Base-by-base conservation (phyloP, 805 yeast genomes). In the Saccharomycopsis fodiens region DNA sequence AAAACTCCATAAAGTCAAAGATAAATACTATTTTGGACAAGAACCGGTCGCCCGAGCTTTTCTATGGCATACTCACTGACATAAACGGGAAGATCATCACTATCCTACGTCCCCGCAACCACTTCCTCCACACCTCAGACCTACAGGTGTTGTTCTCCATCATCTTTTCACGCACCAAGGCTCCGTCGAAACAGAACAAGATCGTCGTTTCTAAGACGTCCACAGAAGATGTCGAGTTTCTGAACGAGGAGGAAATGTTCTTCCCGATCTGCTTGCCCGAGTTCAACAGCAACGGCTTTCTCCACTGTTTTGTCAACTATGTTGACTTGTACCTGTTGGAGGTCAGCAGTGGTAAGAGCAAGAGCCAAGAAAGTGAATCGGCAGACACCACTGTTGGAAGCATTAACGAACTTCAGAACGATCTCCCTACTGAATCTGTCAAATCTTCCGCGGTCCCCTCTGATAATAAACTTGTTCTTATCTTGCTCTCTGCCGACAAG, bases 221-320 rank as follows among this genome's bases (percentile, higher is more conserved):
- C 22, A 34, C n/a, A 40, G 40, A 21, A 15, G 50, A 50, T 16
- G 45, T 50, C 6, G 51, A 50, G 21, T 50, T 50, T 41, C 45
- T 62, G 7, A 61, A 59, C 15, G 66, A 69, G 46, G 84, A 84
- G 54, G 96, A 89, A 57, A 76, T 87, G 47, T 93, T 97, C 97
- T 75, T 85, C 10, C 98, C 98, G 0, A 70, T 91, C 0, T 91
- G 98, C 61, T 70, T 91, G 59, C 96, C 97, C 0, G 78, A 84
- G 54, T 91, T 91, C 67, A 91, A 93, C 58, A 66, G 86, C 1
- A 79, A 79, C 52, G 98, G 98, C 7, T 93, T 89, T 56, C 63
- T 91, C 4, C 85, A 93, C 57, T 79, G 87, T 10, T 86, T 83
- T 56, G 83, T 88, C 37, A 79, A 78, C 47, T 78, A 79, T 52